Percentiles rank a stretch among this genome's conserved stretches.
phyloP scores from a whole-genome alignment of 306 rosid genomes.

The Cyclanthera cordifolia region DNA sequence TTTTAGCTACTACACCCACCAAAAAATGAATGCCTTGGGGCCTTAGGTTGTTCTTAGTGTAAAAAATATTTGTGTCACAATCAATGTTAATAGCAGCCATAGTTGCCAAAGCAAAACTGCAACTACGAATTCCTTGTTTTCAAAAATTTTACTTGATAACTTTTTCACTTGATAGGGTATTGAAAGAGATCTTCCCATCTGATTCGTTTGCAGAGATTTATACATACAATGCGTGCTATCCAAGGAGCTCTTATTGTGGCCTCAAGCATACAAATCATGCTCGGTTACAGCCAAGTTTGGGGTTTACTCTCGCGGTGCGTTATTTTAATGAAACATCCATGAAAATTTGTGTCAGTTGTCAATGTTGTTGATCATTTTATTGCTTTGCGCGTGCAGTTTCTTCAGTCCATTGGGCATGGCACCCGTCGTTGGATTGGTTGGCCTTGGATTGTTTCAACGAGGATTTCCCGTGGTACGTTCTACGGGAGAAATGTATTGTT shows the following conservation, averaged over 20 bases:
- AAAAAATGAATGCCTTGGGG: not conserved
- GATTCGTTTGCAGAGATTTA: constrained; percentile 96
- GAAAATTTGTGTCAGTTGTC: not conserved
- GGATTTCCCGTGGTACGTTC: constrained; percentile 78
- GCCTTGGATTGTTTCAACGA: constrained; percentile 74
- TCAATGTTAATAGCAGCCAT: constrained; percentile 13
- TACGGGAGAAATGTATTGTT: not conserved
- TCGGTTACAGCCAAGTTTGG: constrained; percentile 98
- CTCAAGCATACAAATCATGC: constrained; percentile 82
- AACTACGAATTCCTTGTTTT: constrained; percentile 16
- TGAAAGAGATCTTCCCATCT: constrained; percentile 78
- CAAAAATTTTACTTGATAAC: constrained; percentile 33
- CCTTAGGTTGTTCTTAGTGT: not conserved
- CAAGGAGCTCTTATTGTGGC: constrained; percentile 95
- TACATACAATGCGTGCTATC: constrained; percentile 86
- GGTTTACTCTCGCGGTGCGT: constrained; percentile 81
- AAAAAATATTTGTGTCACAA: constrained; percentile 2
- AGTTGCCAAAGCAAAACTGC: constrained; percentile 18
- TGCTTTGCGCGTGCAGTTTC: constrained; percentile 45
- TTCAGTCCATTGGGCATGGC: constrained; percentile 99
- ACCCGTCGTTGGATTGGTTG: constrained; percentile 91
- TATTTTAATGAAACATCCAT: not conserved
- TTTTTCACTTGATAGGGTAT: constrained; percentile 67
- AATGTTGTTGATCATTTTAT: not conserved
- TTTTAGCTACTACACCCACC: not conserved